phyloP scores from a whole-genome alignment of 1,139 yeast genomes.

The Candida glucosophila region DNA sequence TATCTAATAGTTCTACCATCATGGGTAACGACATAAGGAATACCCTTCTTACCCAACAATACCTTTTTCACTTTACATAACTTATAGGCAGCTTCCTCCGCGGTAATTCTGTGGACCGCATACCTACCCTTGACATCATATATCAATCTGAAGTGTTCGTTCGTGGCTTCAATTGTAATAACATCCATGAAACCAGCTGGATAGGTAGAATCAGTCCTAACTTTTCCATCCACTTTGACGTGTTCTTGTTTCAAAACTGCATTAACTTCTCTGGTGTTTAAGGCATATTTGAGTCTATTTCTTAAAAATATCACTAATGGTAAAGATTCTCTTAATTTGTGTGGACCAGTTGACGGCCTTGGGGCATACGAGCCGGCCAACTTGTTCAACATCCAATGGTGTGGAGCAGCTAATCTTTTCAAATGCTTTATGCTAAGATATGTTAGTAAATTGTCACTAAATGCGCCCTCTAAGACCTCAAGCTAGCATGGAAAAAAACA shows the following conservation, averaged over 20 bases:
- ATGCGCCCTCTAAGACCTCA: too few relatives aligned
- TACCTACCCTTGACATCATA: constrained; percentile 96
- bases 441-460: constrained; percentile 27
- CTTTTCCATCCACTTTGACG: constrained; percentile 84
- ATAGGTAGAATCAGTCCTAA: constrained; percentile 93
- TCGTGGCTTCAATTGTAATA: constrained; percentile 87
- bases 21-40: constrained; percentile 94
- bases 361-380: constrained; percentile 97
- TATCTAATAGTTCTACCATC: constrained; percentile 98
- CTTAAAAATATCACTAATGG: constrained; percentile 94
- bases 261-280: constrained; percentile 97
- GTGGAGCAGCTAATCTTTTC: constrained; percentile 98
- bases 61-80: constrained; percentile 93
- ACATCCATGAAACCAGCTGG: constrained; percentile 99
- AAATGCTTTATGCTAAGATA: constrained; percentile 79
- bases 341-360: constrained; percentile 98
- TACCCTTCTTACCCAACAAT: constrained; percentile 91
- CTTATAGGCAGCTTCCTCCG: constrained; percentile 94
- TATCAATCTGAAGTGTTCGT: constrained; percentile 95
- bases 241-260: constrained; percentile 97
- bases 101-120: constrained; percentile 96
- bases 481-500: too few relatives aligned
- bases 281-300: constrained; percentile 97
- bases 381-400: constrained; percentile 99
- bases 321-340: constrained; percentile 94